Percentiles rank a stretch among this genome's conserved stretches.
Evolutionary conservation across 2,329 filamentous ascomycete genomes (phyloP).

Genomic region (Alternaria rosae): DNA sequence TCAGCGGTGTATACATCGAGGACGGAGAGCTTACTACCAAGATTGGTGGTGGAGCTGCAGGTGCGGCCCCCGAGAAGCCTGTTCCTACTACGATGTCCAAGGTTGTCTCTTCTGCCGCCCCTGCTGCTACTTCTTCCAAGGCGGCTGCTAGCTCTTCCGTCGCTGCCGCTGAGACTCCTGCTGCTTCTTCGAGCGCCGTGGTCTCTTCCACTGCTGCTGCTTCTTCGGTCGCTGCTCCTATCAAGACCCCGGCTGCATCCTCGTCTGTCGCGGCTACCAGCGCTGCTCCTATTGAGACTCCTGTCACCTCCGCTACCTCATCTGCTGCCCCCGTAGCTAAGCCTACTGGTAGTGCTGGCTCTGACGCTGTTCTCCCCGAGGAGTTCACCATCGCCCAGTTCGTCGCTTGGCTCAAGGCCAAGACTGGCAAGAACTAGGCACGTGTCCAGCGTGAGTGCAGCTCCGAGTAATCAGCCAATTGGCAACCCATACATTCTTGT

Average conservation of each 20-base stretch:
- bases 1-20: slow-evolving; percentile 76
- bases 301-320: slow-evolving; percentile 15
- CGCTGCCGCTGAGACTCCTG: slow-evolving; percentile 6
- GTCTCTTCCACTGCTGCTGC: slow-evolving; percentile 1
- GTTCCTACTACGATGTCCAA: background rate
- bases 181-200: slow-evolving; percentile 12
- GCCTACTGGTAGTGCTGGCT: slow-evolving; percentile 20
- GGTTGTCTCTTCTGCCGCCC: background rate
- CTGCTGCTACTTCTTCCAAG: background rate
- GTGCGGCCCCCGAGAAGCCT: slow-evolving; percentile 9
- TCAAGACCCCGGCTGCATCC: slow-evolving; percentile 8
- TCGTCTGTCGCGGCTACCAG: slow-evolving; percentile 10
- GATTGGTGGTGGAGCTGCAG: slow-evolving; percentile 28
- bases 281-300: slow-evolving; percentile 3
- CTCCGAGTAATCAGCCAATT: background rate
- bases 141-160: background rate
- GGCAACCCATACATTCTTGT: slow-evolving; percentile 20
- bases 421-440: slow-evolving; percentile 14
- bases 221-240: slow-evolving; percentile 1
- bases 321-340: slow-evolving; percentile 12
- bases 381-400: slow-evolving; percentile 39
- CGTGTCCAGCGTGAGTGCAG: background rate
- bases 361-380: slow-evolving; percentile 26
- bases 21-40: slow-evolving; percentile 55
- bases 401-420: slow-evolving; percentile 37